Conservation (phyloP, 1,284 basidiomycete genomes). For the Trichosporon ovoides region DNA sequence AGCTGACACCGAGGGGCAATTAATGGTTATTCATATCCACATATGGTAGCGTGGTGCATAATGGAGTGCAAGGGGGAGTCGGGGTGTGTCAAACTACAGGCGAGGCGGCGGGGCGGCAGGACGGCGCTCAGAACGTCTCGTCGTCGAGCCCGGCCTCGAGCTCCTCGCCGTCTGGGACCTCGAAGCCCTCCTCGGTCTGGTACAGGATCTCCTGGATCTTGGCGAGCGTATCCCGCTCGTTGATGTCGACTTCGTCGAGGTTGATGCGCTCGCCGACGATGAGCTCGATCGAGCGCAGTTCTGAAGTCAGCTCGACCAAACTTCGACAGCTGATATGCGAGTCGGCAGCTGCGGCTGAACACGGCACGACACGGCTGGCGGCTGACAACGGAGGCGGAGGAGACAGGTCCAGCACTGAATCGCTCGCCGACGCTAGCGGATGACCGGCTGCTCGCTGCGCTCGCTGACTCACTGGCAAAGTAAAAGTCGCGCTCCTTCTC, state of each 20-base stretch:
- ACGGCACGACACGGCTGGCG: no score
- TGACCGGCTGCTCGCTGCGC: neutral
- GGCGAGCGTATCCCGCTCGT: constrained; percentile 64
- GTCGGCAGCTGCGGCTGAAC: no score
- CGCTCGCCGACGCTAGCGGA: neutral
- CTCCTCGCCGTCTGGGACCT: constrained; percentile 52
- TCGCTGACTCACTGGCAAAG: constrained; percentile 75
- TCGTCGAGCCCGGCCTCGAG: constrained; percentile 16
- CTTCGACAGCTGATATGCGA: no score
- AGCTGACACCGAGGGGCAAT: no score
- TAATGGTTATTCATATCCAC: no score
- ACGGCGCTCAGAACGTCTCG: constrained; percentile 21
- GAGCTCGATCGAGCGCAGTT: constrained; percentile 94
- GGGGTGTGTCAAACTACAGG: no score
- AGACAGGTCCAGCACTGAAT: neutral
- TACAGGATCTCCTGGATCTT: constrained; percentile 93
- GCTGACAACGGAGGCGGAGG: neutral
- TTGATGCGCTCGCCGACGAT: constrained; percentile 72
- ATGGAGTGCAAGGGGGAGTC: no score
- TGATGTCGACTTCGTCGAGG: constrained; percentile 56
- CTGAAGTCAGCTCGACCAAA: constrained; percentile 12
- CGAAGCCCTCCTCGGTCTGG: constrained; percentile 83
- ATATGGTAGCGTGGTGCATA: no score
- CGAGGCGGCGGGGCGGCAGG: no score
- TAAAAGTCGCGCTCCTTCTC: constrained; percentile 98